Base-by-base conservation (phyloP, 805 yeast species). In the Wickerhamomyces hampshirensis region DNA sequence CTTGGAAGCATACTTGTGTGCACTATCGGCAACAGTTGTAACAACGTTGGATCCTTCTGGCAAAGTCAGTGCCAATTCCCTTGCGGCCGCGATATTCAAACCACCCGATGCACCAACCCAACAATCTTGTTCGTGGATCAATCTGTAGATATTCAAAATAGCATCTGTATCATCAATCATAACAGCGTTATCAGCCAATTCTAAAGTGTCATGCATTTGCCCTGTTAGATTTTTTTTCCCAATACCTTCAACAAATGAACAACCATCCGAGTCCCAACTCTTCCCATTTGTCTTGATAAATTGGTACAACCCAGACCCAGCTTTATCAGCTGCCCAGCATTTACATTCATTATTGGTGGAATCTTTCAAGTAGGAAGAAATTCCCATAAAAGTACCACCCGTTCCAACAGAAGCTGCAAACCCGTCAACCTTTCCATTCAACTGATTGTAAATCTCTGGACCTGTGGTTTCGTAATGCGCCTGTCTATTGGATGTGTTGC, bases 341-440 rank as follows among this genome's bases (percentile, higher is more conserved):
- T 59, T 60, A 1, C 77, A 50, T 0, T 51, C 29, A 0, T 68
- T 56, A 24, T 62, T 47, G 18, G 60, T 47, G 45, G 71, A 77
- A 16, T 42, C 46, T 50, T 75, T 81, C 46, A 84, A 69, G 56
- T 64, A 85, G 39, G 65, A 63, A 4, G 88, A 71, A 30, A 81
- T 80, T 30, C 95, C 95, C 27, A 84, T 63, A 33, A 85, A 80
- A 5, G 95, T 84, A 42, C 95, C 95, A 32, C 84, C 94, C 0
- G 95, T 85, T 4, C 95, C 95, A 5, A 87, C 79, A 1, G 91
- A 89, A 5, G 80, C 69, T 15, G 84, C 72, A 53, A 84, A 84
- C 29, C 68, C 77, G 54, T 81, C 84, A 5, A 84, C 44, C 4
- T 59, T 44, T 8, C 72, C 71, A 3, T 44, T 38, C 58, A 75